Evolutionary conservation across 2,329 filamentous ascomycete species (phyloP), one percentile per base, ranked within the genome.

Genomic region (Hypocreales sp.): DNA sequence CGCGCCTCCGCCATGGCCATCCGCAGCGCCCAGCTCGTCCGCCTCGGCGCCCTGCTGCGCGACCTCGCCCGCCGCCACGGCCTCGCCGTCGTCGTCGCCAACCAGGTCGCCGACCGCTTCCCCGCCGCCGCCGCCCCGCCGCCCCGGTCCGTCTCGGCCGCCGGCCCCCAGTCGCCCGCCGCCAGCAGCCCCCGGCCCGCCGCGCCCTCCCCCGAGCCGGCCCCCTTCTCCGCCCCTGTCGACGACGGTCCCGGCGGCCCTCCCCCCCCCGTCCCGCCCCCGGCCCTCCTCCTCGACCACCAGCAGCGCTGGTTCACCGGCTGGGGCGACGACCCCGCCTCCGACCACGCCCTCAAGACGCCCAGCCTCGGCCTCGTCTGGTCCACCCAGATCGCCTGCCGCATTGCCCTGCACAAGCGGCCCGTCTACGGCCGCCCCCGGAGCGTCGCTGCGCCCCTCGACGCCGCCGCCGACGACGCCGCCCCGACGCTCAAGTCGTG

Each of bases 301-400:
- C 87, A 95, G 52, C 83, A 94, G 49, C 70, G 80, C 23, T 94
- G 86, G 71, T 92, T 94, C 54, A 92, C 86, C 4, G 86, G 90
- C 36, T 94, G 90, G 87, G 84, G 87, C 14, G 81, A 92, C 48
- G 63, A 73, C 30, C 56, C 64, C 11, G 41, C 52, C 15, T 49
- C 56, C 13, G 44, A 53, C 9, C 48, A 57, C 26, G 41, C 52
- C 7, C 54, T 78, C 30, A 95, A 94, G 54, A 93, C 81, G 0
- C 87, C 87, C 0, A 80, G 80, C 6, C 55, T 95, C 15, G 87
- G 87, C 1, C 63, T 93, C 7, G 78, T 92, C 8, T 95, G 87
- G 87, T 75, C 82, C 3, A 87, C 84, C 17, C 86, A 94, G 56
- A 72, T 94, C 26, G 72, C 81, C 1, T 76, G 75, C 40, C 77